Percentiles rank a stretch among this genome's conserved stretches.
These are phyloP conservation scores for Diaporthe amygdali DNA, from an alignment of 2,329 filamentous ascomycete species.

Conservation along the genomic window DNA sequence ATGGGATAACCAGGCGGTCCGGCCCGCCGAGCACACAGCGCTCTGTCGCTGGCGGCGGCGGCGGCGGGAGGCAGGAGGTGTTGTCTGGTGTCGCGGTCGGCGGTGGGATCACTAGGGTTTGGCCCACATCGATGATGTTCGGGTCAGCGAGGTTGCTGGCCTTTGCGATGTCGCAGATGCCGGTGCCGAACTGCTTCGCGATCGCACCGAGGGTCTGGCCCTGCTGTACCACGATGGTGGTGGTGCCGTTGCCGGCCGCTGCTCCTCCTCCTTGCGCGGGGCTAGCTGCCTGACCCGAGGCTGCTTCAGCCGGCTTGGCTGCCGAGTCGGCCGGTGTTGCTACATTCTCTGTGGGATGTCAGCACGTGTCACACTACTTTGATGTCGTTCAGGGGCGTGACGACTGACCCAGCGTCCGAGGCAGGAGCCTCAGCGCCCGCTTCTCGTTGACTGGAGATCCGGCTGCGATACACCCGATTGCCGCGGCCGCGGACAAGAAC, in stretches of 20 bases:
- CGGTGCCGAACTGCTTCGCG: constrained; percentile 5
- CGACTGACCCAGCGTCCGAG: background rate
- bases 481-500: background rate
- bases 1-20: constrained; percentile 2
- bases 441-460: background rate
- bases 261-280: background rate
- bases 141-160: constrained; percentile 13
- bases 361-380: background rate
- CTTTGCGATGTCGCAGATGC: constrained; percentile 19
- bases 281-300: background rate
- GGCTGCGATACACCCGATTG: background rate
- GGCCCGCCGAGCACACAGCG: constrained; percentile 14
- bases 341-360: background rate
- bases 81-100: constrained; percentile 14
- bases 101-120: constrained; percentile 8
- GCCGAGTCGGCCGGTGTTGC: background rate
- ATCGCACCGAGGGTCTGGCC: constrained; percentile 11
- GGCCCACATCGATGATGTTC: background rate
- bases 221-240: background rate
- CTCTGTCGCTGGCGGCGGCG: background rate
- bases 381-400: background rate
- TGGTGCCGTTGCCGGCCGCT: background rate
- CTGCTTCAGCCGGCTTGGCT: background rate
- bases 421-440: background rate
- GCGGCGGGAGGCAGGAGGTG: constrained; percentile 9